Percentiles rank a stretch among this genome's conserved stretches.
Conservation (phyloP, 257 asterid species). For the Ajuga chamaepitys region DNA sequence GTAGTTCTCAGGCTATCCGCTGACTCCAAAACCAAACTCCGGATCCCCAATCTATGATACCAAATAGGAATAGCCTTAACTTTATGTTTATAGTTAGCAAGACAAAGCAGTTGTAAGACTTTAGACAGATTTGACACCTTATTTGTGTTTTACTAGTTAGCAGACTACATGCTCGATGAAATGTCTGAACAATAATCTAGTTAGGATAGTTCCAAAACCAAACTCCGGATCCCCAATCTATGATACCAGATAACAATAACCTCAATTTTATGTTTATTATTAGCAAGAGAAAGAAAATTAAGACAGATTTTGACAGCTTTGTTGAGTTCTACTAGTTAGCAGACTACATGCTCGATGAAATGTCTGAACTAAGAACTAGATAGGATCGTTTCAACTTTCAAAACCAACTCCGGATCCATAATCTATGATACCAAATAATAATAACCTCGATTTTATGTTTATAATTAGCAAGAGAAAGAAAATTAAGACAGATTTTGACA, state of each 20-base stretch:
- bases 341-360: background rate
- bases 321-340: background rate
- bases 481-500: too few relatives aligned
- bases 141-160: too few relatives aligned
- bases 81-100: background rate
- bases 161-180: background rate
- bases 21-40: constrained; percentile 46
- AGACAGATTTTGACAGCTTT: too few relatives aligned
- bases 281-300: background rate
- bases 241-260: background rate
- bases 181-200: background rate
- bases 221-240: constrained; percentile 38
- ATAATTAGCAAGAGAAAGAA: background rate
- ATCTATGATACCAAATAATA: constrained; percentile 12
- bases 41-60: constrained; percentile 28
- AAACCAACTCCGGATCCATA: constrained; percentile 37
- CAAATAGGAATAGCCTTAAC: background rate
- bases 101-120: background rate
- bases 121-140: too few relatives aligned
- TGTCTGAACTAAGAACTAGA: background rate
- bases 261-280: background rate
- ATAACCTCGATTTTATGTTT: background rate
- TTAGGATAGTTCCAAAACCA: constrained; percentile 35
- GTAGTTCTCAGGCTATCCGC: constrained; percentile 34
- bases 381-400: constrained; percentile 44